Evolutionary conservation across 2,329 filamentous ascomycete genomes (phyloP).

Genomic region (Penicillium sclerotigenum): DNA sequence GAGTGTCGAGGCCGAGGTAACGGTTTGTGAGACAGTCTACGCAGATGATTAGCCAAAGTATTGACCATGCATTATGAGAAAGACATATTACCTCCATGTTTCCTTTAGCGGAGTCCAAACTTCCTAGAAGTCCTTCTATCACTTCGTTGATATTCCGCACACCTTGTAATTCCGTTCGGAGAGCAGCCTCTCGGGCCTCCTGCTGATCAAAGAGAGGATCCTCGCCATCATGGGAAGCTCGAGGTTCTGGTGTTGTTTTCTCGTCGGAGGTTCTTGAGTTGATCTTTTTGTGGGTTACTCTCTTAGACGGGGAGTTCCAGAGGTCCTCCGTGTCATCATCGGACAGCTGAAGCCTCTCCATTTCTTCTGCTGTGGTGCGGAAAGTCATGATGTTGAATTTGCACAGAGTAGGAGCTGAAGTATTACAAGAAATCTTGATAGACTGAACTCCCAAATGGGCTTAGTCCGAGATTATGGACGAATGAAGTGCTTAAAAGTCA

Average conservation of each 20-base stretch:
- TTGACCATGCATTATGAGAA: background rate
- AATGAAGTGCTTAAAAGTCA: background rate
- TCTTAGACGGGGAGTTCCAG: constrained; percentile 56
- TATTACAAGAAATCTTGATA: background rate
- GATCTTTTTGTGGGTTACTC: constrained; percentile 32
- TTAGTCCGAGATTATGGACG: background rate
- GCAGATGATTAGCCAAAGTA: background rate
- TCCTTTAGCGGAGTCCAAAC: constrained; percentile 46
- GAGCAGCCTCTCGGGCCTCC: constrained; percentile 67
- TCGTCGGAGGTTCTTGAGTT: constrained; percentile 37
- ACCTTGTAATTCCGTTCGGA: constrained; percentile 76
- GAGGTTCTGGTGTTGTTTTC: constrained; percentile 26
- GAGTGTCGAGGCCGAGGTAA: constrained; percentile 80
- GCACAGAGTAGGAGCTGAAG: background rate
- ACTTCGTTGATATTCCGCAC: constrained; percentile 83
- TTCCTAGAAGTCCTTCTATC: constrained; percentile 61
- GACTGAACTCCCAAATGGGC: background rate
- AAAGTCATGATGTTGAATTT: constrained; percentile 32
- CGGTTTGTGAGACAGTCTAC: constrained; percentile 79
- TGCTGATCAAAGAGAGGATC: constrained; percentile 60
- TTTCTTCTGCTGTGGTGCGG: constrained; percentile 45
- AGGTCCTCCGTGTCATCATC: constrained; percentile 57
- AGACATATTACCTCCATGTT: constrained; percentile 46
- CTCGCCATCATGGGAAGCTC: constrained; percentile 41
- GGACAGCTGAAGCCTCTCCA: constrained; percentile 52